Percentiles rank a stretch among this genome's conserved stretches.
Conservation (phyloP, 768 basidiomycete genomes). For the Exsudoporus frostii region DNA sequence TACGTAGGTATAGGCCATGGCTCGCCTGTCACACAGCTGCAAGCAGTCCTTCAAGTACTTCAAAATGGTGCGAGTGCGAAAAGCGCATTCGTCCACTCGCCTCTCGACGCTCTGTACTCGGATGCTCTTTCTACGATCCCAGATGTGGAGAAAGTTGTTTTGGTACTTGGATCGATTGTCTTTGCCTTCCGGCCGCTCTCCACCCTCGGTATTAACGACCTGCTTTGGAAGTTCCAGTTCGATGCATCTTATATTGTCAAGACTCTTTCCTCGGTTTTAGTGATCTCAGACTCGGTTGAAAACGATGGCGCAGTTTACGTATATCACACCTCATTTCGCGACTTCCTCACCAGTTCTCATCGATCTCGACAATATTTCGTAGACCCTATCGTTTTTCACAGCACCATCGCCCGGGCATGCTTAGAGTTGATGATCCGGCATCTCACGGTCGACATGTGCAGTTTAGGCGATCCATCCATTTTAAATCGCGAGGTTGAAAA, state of each 20-base stretch:
- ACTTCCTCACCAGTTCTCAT: constrained; percentile 13
- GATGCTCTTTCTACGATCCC: constrained; percentile 12
- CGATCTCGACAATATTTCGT: constrained; percentile 18
- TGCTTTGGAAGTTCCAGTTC: constrained; percentile 7
- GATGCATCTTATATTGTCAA: constrained; percentile 9
- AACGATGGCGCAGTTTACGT: constrained; percentile 11
- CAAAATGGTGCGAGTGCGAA: not conserved
- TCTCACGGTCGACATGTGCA: constrained; percentile 14
- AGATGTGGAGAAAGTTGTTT: constrained; percentile 7
- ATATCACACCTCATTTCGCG: constrained; percentile 23
- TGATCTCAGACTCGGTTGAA: constrained; percentile 6
- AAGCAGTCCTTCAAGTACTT: constrained; percentile 9
- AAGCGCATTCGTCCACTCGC: constrained; percentile 9
- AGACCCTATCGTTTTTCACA: constrained; percentile 10
- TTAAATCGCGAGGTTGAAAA: constrained; percentile 14
- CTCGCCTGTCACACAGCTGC: constrained; percentile 9
- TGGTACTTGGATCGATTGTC: constrained; percentile 12
- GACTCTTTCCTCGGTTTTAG: constrained; percentile 15
- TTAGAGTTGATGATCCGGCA: constrained; percentile 16
- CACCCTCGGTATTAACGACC: constrained; percentile 6
- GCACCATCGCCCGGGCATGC: constrained; percentile 11
- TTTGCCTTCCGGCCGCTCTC: constrained; percentile 16
- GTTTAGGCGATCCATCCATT: constrained; percentile 7
- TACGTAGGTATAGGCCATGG: constrained; percentile 15
- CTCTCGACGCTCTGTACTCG: constrained; percentile 14